These are phyloP conservation scores for Candida endomychidarum DNA, from an alignment of 805 yeast species.

Conservation along the genomic window DNA sequence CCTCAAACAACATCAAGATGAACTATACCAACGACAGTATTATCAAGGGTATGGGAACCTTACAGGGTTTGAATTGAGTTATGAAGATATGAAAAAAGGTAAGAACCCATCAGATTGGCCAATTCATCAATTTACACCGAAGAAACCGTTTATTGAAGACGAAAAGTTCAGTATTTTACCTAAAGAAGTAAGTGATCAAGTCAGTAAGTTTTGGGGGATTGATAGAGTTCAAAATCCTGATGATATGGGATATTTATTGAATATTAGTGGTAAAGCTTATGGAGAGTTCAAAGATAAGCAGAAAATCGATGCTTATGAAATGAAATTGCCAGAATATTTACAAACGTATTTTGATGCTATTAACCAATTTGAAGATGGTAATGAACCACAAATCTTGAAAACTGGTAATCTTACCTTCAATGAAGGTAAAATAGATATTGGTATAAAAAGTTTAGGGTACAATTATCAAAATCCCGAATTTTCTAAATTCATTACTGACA, in stretches of 20 bases:
- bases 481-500: slow-evolving; percentile 14
- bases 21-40: slow-evolving; percentile 44
- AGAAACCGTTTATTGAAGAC: slow-evolving; percentile 45
- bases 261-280: slow-evolving; percentile 33
- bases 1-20: slow-evolving; percentile 18
- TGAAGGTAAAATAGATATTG: slow-evolving; percentile 27
- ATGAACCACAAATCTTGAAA: slow-evolving; percentile 8
- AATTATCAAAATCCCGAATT: slow-evolving; percentile 23
- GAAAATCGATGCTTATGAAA: slow-evolving; percentile 8
- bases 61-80: slow-evolving; percentile 70
- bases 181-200: slow-evolving; percentile 47
- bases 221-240: slow-evolving; percentile 14
- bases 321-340: slow-evolving; percentile 31
- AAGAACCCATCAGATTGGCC: slow-evolving; percentile 58
- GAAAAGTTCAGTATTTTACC: slow-evolving; percentile 62
- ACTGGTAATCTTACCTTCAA: slow-evolving; percentile 30
- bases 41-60: slow-evolving; percentile 62
- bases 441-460: slow-evolving; percentile 23
- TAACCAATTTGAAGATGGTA: slow-evolving; percentile 18
- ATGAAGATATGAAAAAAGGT: slow-evolving; percentile 52
- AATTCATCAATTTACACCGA: slow-evolving; percentile 42
- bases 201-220: slow-evolving; percentile 54
- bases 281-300: slow-evolving; percentile 27
- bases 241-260: slow-evolving; percentile 29
- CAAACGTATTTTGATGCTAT: slow-evolving; percentile 28